phyloP scores from a whole-genome alignment of 208 protist genomes.

The Leishmania major region DNA sequence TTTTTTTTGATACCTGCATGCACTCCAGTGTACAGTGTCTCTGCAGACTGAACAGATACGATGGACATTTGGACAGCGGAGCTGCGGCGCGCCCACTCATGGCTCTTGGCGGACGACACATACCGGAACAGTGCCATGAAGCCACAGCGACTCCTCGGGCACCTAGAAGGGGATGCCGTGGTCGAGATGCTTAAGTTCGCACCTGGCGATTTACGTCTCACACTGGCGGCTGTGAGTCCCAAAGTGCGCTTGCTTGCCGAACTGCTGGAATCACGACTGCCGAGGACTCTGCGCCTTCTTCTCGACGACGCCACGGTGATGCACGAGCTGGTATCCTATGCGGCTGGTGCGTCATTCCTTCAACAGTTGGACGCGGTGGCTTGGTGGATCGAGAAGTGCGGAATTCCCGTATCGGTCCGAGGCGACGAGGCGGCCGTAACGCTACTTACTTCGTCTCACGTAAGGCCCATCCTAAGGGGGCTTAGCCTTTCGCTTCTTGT shows the following conservation, averaged over 20 bases:
- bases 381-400: conserved; percentile 23
- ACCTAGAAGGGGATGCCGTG: conserved; percentile 6
- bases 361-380: not conserved
- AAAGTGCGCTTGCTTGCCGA: conserved; percentile 9
- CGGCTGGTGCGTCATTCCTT: not conserved
- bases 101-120: conserved; percentile 8
- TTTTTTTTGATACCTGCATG: not conserved
- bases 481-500: conserved; percentile 6
- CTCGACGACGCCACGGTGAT: conserved; percentile 7
- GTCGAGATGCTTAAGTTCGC: conserved; percentile 13
- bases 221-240: conserved; percentile 10
- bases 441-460: not conserved
- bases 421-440: not conserved
- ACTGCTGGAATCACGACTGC: conserved; percentile 3
- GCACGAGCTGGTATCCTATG: conserved; percentile 3
- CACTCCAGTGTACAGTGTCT: not conserved
- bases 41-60: not conserved
- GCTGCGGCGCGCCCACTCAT: conserved; percentile 2
- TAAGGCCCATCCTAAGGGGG: conserved; percentile 1
- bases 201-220: not conserved
- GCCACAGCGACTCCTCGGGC: conserved; percentile 3
- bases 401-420: not conserved
- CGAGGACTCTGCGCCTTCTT: not conserved
- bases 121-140: conserved; percentile 11
- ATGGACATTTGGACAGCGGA: conserved; percentile 8